Evolutionary conservation across 148 eudicot genomes (phyloP), one percentile per base, ranked within the genome.

Genomic region (Suaeda aralocaspica): DNA sequence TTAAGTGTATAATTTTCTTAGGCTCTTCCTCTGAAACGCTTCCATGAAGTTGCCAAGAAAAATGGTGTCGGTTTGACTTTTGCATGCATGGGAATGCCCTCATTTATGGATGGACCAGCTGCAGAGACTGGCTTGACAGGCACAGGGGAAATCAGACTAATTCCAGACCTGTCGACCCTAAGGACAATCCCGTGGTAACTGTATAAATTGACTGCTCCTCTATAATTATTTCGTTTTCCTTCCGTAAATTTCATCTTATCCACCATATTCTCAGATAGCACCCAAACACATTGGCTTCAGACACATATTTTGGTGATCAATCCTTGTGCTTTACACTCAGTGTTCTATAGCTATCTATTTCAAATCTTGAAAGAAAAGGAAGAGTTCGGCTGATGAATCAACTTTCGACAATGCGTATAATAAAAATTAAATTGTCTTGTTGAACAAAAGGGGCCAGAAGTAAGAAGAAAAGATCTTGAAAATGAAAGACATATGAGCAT

Each of bases 1-100:
- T 60, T 2, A 60, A 19, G 41, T 73, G 24, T 13, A 0, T 53
- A 28, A 56, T 59, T 30, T 66, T 78, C 57, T 50, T 80, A 91
- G 97, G 94, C 68, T 75, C 87, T 91, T 50, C 97, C 96, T 55
- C 34, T 68, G 68, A 81, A 81, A 66, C 93, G 97, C 58, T 95
- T 91, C 82, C 74, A 83, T 59, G 80, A 85, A 67, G 72, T 83
- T 76, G 88, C 85, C 59, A 67, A 73, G 79, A 89, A 86, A 71
- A 87, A 86, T 80, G 97, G 99, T 56, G 77, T 95, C 55, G 99
- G 99, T 69, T 83, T 95, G 62, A 84, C 90, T 72, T 59, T 75
- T 69, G 99, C 92, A 36, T 84, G 82, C 77, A 95, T 95, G 99
- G 99, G 78, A 63, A 83, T 95, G 90, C 72, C 80, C 66, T 91